Conservation (phyloP, 2,329 filamentous ascomycete genomes). For the Fusarium scirpi region DNA sequence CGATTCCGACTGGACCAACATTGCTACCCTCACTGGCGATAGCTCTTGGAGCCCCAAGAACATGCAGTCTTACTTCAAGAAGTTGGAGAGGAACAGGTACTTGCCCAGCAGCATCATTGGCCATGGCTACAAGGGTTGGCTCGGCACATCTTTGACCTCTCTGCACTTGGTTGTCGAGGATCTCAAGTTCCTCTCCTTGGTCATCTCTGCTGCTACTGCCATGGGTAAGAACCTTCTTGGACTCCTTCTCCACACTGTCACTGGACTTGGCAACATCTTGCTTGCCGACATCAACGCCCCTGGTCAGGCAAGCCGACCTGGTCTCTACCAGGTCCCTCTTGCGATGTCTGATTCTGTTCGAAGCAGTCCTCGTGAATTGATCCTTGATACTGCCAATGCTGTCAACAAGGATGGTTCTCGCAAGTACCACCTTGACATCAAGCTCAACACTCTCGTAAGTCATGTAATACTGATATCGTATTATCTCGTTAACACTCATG, state of each 20-base stretch:
- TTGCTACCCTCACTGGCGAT: conserved; percentile 58
- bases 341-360: conserved; percentile 64
- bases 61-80: conserved; percentile 57
- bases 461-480: accelerated
- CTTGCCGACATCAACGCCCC: conserved; percentile 47
- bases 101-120: conserved; percentile 53
- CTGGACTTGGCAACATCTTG: conserved; percentile 45
- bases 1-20: conserved; percentile 57
- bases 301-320: conserved; percentile 32
- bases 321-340: conserved; percentile 69
- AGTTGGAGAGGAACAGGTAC: conserved; percentile 59
- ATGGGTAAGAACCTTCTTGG: conserved; percentile 44
- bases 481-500: accelerated
- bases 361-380: conserved; percentile 66
- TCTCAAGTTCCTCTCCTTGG: conserved; percentile 45
- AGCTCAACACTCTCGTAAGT: conserved; percentile 44
- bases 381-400: conserved; percentile 54
- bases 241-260: conserved; percentile 34
- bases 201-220: conserved; percentile 45
- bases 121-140: conserved; percentile 58
- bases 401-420: conserved; percentile 40
- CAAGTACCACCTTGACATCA: conserved; percentile 47
- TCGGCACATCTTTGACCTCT: conserved; percentile 42
- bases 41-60: conserved; percentile 55
- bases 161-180: conserved; percentile 46